These are phyloP conservation scores for Aspergillus nanangensis DNA, from an alignment of 495 filamentous ascomycete species.

Conservation along the genomic window DNA sequence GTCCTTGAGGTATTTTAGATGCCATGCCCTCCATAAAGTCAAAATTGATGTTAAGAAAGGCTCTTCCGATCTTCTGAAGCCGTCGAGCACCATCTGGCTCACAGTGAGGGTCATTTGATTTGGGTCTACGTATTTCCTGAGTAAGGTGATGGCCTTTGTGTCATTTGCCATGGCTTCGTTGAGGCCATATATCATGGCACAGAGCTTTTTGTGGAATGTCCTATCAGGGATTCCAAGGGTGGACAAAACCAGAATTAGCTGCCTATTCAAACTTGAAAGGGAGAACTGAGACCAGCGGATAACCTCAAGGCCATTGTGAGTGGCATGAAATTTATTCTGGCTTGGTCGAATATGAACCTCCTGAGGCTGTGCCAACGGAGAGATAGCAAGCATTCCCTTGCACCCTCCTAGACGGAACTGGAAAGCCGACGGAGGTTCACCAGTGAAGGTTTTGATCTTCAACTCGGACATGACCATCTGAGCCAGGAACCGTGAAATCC, in stretches of 20 bases:
- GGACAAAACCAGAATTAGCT: slow-evolving; percentile 81
- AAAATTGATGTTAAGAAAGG: slow-evolving; percentile 78
- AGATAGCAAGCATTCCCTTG: slow-evolving; percentile 82
- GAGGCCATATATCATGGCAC: slow-evolving; percentile 57
- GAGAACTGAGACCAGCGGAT: slow-evolving; percentile 74
- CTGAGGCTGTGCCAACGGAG: slow-evolving; percentile 50
- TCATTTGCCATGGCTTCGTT: slow-evolving; percentile 63
- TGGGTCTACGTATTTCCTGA: slow-evolving; percentile 75
- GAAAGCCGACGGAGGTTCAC: slow-evolving; percentile 67
- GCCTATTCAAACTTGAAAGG: slow-evolving; percentile 76
- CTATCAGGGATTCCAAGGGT: slow-evolving; percentile 65
- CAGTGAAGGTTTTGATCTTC: slow-evolving; percentile 40
- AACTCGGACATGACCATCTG: slow-evolving; percentile 63
- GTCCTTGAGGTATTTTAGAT: slow-evolving; percentile 81
- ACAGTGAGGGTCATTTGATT: slow-evolving; percentile 74
- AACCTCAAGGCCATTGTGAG: slow-evolving; percentile 72
- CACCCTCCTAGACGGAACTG: slow-evolving; percentile 90
- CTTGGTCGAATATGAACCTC: slow-evolving; percentile 75
- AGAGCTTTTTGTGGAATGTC: slow-evolving; percentile 64
- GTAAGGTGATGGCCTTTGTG: slow-evolving; percentile 54
- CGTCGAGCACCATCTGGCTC: slow-evolving; percentile 68
- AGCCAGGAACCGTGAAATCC: slow-evolving; percentile 77
- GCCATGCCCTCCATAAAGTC: slow-evolving; percentile 76
- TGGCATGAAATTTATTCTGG: slow-evolving; percentile 81
- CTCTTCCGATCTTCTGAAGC: slow-evolving; percentile 72